Conservation (phyloP, 2,329 filamentous ascomycete species). For the Neofusicoccum sp. region DNA sequence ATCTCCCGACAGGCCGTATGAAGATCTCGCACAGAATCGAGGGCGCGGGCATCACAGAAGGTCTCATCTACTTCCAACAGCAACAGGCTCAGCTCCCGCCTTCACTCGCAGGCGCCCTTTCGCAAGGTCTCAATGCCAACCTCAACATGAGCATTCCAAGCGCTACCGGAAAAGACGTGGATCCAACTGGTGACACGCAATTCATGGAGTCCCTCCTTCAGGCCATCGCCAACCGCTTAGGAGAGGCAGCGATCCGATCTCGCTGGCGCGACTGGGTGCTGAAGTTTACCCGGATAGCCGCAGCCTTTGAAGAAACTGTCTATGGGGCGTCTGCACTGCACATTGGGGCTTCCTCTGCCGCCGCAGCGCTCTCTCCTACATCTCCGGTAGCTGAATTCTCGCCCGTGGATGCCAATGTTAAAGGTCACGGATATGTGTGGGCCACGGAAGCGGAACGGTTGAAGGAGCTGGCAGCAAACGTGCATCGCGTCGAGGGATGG, state of each 20-base stretch:
- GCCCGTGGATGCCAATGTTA: conserved; percentile 48
- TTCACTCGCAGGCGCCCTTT: conserved; percentile 4
- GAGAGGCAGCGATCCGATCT: conserved; percentile 79
- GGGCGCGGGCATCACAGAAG: conserved; percentile 75
- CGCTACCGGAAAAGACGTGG: conserved; percentile 41
- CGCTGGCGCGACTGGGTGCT: conserved; percentile 96
- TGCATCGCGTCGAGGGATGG: conserved; percentile 94
- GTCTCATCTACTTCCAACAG: conserved; percentile 82
- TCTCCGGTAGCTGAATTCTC: conserved; percentile 17
- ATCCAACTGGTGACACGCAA: conserved; percentile 79
- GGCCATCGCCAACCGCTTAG: conserved; percentile 81
- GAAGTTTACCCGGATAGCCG: conserved; percentile 87
- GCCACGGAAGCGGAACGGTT: conserved; percentile 75
- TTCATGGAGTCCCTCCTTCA: conserved; percentile 86
- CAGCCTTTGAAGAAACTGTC: conserved; percentile 92
- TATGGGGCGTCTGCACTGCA: conserved; percentile 90
- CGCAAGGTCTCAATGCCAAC: conserved; percentile 36
- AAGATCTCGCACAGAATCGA: conserved; percentile 93
- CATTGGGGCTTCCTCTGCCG: conserved; percentile 65
- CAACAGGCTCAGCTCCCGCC: conserved; percentile 43
- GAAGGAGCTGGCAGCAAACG: conserved; percentile 85
- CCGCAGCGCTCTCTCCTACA: conserved; percentile 29
- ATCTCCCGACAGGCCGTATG: conserved; percentile 86
- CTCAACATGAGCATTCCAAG: conserved; percentile 26
- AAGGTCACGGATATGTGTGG: conserved; percentile 95